Conservation (phyloP, 495 filamentous ascomycete species). For the Lepidopterella palustris region DNA sequence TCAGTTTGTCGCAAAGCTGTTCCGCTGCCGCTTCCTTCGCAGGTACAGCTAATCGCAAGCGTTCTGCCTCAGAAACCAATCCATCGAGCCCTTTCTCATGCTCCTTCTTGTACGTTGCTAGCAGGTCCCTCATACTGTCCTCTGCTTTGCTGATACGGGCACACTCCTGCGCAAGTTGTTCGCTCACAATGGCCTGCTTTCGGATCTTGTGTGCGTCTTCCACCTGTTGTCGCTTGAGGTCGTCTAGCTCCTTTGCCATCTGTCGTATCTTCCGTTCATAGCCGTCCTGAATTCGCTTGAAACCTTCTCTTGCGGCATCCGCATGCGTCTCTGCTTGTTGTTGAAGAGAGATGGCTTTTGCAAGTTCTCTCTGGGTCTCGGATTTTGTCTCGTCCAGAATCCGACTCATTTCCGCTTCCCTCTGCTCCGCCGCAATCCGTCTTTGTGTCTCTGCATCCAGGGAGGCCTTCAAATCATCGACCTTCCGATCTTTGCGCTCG, state of each 20-base stretch:
- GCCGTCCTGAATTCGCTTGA: slow-evolving; percentile 22
- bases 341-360: slow-evolving; percentile 17
- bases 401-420: slow-evolving; percentile 16
- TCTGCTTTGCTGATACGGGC: slow-evolving; percentile 8
- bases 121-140: slow-evolving; percentile 16
- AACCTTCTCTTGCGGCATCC: slow-evolving; percentile 18
- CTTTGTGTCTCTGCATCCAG: slow-evolving; percentile 19
- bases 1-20: slow-evolving; percentile 4
- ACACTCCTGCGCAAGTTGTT: slow-evolving; percentile 22
- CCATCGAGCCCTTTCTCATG: slow-evolving; percentile 18
- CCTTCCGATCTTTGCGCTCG: slow-evolving; percentile 26
- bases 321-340: slow-evolving; percentile 22
- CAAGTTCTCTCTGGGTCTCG: slow-evolving; percentile 23
- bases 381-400: slow-evolving; percentile 23
- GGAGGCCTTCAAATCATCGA: slow-evolving; percentile 24
- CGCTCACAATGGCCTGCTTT: slow-evolving; percentile 22
- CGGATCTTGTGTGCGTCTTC: slow-evolving; percentile 23
- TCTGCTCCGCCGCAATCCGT: slow-evolving; percentile 17
- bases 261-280: slow-evolving; percentile 16
- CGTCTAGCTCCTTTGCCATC: slow-evolving; percentile 15
- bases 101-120: slow-evolving; percentile 22
- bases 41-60: slow-evolving; percentile 13
- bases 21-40: slow-evolving; percentile 9
- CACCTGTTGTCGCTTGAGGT: slow-evolving; percentile 9
- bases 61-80: slow-evolving; percentile 14